Evolutionary conservation across 2,329 filamentous ascomycete species (phyloP).

Genomic region (Ophiostoma sp.): DNA sequence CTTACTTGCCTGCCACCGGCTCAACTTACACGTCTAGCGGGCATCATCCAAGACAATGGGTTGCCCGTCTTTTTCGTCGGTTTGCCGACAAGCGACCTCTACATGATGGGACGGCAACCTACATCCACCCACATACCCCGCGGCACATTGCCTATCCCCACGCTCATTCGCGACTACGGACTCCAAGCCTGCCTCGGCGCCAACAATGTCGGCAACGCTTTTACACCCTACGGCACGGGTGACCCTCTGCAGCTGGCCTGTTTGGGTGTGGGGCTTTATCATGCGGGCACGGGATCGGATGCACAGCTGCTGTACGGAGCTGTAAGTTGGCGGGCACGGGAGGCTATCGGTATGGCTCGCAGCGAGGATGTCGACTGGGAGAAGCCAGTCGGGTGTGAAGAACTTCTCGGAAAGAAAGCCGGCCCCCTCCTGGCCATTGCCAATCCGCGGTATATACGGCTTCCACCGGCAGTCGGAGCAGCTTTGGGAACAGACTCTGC

Average conservation of each 20-base stretch:
- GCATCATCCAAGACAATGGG: constrained; percentile 45
- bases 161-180: constrained; percentile 59
- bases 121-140: constrained; percentile 42
- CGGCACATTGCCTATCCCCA: constrained; percentile 62
- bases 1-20: constrained; percentile 55
- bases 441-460: constrained; percentile 32
- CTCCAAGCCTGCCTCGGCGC: constrained; percentile 63
- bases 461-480: constrained; percentile 26
- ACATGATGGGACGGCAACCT: constrained; percentile 61
- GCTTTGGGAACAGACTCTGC: background rate
- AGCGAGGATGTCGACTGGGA: background rate
- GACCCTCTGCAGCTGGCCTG: constrained; percentile 66
- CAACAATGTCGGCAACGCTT: constrained; percentile 74
- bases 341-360: constrained; percentile 37
- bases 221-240: constrained; percentile 67
- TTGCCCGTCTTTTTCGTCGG: constrained; percentile 68
- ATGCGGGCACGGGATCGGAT: constrained; percentile 62
- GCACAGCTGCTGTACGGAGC: constrained; percentile 55
- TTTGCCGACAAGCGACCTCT: constrained; percentile 68
- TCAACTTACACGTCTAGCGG: constrained; percentile 52
- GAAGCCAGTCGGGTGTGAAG: background rate
- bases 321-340: constrained; percentile 40
- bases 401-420: background rate
- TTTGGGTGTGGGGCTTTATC: constrained; percentile 66
- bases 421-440: constrained; percentile 34